Percentiles rank a stretch among this genome's conserved stretches.
phyloP scores from a whole-genome alignment of 2,329 filamentous ascomycete species.

The Pestalotiopsis fici region DNA sequence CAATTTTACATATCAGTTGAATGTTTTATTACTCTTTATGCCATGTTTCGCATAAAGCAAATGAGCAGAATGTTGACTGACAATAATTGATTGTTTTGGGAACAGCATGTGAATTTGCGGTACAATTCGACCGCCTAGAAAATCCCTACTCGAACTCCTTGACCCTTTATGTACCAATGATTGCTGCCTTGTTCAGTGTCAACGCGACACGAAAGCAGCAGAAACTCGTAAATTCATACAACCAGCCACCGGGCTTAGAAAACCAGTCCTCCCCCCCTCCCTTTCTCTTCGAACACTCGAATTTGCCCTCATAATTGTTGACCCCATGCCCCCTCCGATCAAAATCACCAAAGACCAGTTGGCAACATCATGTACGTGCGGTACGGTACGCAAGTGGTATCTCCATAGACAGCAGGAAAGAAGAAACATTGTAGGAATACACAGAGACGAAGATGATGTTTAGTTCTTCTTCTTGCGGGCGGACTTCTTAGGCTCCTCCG shows the following conservation, averaged over 20 bases:
- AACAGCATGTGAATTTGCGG: background rate
- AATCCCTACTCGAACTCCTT: slow-evolving; percentile 2
- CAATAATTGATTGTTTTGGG: background rate
- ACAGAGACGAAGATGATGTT: slow-evolving; percentile 19
- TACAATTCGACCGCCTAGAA: background rate
- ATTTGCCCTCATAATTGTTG: background rate
- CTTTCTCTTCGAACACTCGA: background rate
- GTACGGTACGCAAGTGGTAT: background rate
- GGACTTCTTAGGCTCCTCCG: slow-evolving; percentile 62
- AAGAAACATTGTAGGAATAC: slow-evolving; percentile 4
- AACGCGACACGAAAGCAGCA: background rate
- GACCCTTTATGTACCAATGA: slow-evolving; percentile 1
- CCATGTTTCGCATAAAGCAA: background rate
- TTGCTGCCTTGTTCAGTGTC: background rate
- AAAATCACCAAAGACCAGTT: background rate
- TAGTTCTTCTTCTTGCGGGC: slow-evolving; percentile 57
- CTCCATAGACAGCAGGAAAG: slow-evolving; percentile 9
- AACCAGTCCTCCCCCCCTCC: background rate
- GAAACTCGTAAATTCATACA: slow-evolving; percentile 7
- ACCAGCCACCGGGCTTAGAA: background rate
- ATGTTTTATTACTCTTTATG: background rate
- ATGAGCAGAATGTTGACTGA: background rate
- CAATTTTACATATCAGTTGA: too few species aligned
- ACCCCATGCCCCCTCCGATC: background rate
- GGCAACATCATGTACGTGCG: background rate